Evolutionary conservation across 2,329 filamentous ascomycete genomes (phyloP), one percentile per base, ranked within the genome.

Genomic region (Epichloe aotearoae): DNA sequence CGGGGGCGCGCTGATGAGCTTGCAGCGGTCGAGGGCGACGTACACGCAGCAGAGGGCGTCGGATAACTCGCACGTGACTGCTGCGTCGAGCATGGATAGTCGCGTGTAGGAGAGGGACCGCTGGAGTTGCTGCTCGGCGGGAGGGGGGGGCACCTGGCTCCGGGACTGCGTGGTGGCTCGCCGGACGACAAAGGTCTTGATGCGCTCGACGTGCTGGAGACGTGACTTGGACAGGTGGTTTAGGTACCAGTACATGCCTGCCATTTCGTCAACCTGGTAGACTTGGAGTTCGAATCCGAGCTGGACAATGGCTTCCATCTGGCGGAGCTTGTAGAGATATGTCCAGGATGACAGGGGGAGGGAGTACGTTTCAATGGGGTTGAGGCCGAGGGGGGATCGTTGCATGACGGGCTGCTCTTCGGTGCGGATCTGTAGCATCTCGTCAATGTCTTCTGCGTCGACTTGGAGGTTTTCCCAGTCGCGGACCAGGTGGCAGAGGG

Each of bases 201-300:
- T 88, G 49, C 86, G 78, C 57, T 88, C 83, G 23, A 85, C 69
- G 59, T 96, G 80, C 61, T 81, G 75, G 44, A 80, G 68, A 54
- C 84, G 73, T 50, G 84, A 79, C 62, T 82, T 77, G 61, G 85
- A 73, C 53, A 94, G 70, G 69, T 87, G 79, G 57, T 86, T 79
- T 55, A 95, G 70, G 64, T 95, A 89, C 82, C 86, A 93, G 66
- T 97, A 97, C 86, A 96, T 95, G 23, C 81, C 82, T 1, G 82
- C 78, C 10, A 93, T 74, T 65, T 98, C 93, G 64, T 95, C 85
- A 0, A 82, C 76, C 49, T 91, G 82, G 66, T 97, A 97, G 10
- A 95, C 79, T 42, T 91, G 84, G 12, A 96, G 82, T 66, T 98
- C 93, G 64, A 98, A 97, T 12, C 94, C 93, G 34, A 96, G 80